Evolutionary conservation across 108 stramenopile species (phyloP).

Genomic region (Fragilaria crotonensis): DNA sequence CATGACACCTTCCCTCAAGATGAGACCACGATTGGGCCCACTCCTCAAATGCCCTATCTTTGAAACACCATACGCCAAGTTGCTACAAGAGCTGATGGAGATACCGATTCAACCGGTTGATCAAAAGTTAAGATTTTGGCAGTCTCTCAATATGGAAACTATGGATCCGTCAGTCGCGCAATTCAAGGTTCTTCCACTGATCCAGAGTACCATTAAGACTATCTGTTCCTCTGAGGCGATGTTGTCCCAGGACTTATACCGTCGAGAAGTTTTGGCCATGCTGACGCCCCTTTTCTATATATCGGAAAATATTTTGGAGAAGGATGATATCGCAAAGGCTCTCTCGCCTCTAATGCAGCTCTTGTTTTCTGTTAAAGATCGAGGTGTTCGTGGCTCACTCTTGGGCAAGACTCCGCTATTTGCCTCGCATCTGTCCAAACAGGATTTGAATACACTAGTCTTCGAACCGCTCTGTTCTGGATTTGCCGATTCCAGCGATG

Average conservation of each 20-base stretch:
- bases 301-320: constrained; percentile 48
- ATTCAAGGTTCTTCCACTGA: constrained; percentile 69
- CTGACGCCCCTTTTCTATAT: constrained; percentile 63
- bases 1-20: constrained; percentile 57
- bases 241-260: constrained; percentile 69
- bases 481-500: constrained; percentile 69
- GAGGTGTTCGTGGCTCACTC: constrained; percentile 74
- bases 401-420: constrained; percentile 56
- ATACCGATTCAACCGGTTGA: constrained; percentile 66
- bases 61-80: constrained; percentile 63
- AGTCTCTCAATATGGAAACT: constrained; percentile 45
- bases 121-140: constrained; percentile 66
- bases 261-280: constrained; percentile 68
- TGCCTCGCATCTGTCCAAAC: constrained; percentile 50
- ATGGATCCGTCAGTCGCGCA: constrained; percentile 44
- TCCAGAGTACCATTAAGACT: constrained; percentile 36
- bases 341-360: constrained; percentile 53
- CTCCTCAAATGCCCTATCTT: constrained; percentile 79
- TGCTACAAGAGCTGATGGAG: constrained; percentile 58
- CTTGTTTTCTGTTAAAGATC: constrained; percentile 76
- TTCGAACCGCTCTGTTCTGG: constrained; percentile 87
- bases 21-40: constrained; percentile 62
- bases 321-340: constrained; percentile 39
- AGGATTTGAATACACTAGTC: constrained; percentile 55
- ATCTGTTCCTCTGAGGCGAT: constrained; percentile 51